Base-by-base conservation (phyloP, 2,329 filamentous ascomycete genomes). In the Aspergillus sclerotialis region DNA sequence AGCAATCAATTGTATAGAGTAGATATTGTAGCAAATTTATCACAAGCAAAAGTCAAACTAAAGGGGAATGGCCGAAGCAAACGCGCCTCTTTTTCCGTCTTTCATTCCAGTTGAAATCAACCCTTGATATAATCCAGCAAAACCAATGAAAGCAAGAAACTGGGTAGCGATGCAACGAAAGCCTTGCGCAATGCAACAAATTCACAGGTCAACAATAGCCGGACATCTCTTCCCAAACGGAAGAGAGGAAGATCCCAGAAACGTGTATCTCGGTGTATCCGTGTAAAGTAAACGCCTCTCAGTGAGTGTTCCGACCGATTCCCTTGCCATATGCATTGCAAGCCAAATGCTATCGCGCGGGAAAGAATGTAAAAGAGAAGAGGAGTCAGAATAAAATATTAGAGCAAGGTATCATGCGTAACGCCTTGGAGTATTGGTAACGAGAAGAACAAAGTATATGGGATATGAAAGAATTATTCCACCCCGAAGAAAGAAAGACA, bases 251-350 rank as follows among this genome's bases (percentile, higher is more conserved):
- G 31, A 17, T 28, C 29, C 38, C 42, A 41, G 39, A 43, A 43
- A 38, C 7, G 19, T 42, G 32, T 45, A 44, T 51, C 47, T 45
- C 38, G 37, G 35, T 52, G 39, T 52, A 46, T 46, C 45, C 30
- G 35, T 43, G 42, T 44, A 42, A 30, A 50, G 44, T 40, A 23
- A 44, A 48, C 46, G 46, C 39, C 38, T 40, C 39, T 28, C 28
- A 32, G 29, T 28, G 25, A 10, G 25, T 26, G 32, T 27, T 15
- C n/a, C 14, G 18, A 11, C 12, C 14, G 23, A 27, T 8, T 26
- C 28, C 24, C 33, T 31, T 37, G 25, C 30, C 18, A 19, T 12
- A 36, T 37, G 39, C 35, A 36, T 15, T n/a, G n/a, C n/a, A n/a
- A n/a, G n/a, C n/a, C n/a, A n/a, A 39, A 35, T 37, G 33, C 31